Evolutionary conservation across 371 early-diverging fungal species (phyloP).

Genomic region (Cokeromyces recurvatus): DNA sequence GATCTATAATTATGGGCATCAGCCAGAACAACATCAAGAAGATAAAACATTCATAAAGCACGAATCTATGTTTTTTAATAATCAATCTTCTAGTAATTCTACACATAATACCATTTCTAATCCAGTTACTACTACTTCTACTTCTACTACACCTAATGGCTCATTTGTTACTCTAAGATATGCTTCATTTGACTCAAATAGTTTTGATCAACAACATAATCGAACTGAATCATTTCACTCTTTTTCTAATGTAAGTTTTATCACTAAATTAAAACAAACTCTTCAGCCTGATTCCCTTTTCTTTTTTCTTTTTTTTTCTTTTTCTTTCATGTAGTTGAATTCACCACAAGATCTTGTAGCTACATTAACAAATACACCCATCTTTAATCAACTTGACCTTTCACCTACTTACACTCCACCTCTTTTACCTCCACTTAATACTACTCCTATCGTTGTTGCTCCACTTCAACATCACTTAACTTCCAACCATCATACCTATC

Average conservation of each 20-base stretch:
- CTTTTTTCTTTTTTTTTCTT: not conserved
- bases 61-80: not conserved
- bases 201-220: slow-evolving; percentile 10
- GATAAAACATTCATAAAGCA: not conserved
- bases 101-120: not conserved
- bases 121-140: not conserved
- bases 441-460: slow-evolving; percentile 17
- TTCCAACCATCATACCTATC: slow-evolving; percentile 12
- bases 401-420: slow-evolving; percentile 1
- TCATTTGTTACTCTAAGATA: slow-evolving; percentile 7
- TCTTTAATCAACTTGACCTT: not conserved
- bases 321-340: slow-evolving; percentile 6
- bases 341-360: slow-evolving; percentile 15
- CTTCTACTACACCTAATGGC: too few relatives aligned
- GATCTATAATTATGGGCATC: slow-evolving; percentile 17
- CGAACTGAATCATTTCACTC: too few relatives aligned
- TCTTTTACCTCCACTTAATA: slow-evolving; percentile 14
- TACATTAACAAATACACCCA: slow-evolving; percentile 6
- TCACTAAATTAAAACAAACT: too few relatives aligned
- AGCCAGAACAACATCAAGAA: slow-evolving; percentile 4
- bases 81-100: not conserved
- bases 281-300: too few relatives aligned
- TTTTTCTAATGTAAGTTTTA: too few relatives aligned
- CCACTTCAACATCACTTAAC: slow-evolving; percentile 15
- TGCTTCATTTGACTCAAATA: slow-evolving; percentile 10